Base-by-base conservation (phyloP, 2,329 filamentous ascomycete genomes). In the Aureobasidium sp. region DNA sequence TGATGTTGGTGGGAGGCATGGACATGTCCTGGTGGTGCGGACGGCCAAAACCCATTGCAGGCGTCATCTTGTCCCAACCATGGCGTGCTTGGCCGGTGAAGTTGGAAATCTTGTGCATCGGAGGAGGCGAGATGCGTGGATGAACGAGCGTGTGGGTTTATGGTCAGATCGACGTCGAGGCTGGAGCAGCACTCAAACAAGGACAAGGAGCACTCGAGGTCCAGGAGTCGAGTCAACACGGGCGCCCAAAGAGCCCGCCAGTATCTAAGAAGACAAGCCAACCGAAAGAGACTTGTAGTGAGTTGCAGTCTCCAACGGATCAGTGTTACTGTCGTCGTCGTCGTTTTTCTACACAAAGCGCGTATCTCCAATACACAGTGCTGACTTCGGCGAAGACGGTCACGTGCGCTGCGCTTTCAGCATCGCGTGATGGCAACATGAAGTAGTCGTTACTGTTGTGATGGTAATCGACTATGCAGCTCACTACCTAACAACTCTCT, bases 71-170 rank as follows among this genome's bases (percentile, higher is more conserved):
- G 74, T 86, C 84, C 83, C 83, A 86, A 73, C 84, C 84, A 82
- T 86, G 83, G 70, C 84, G 81, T 74, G 84, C 83, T 71, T 80
- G 78, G 74, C 83, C 83, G 69, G 83, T 86, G 73, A 86, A 85
- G 77, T 86, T 86, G 71, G 82, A 82, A 72, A 87, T 86, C 76
- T 86, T 86, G 77, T 86, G 84, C 84, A 86, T 87, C 72, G 69
- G 47, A 42, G 21, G 30, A 3, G 44, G 29, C 39, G 41, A 13
- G 27, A 29, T 11, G 44, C 9, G 44, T 16, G 16, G 27, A 16
- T 21, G 57, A 59, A 58, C 54, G 54, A 58, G 57, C 57, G 57
- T 59, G 54, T 59, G 44, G 54, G 57, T 41, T 27, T 50, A 13
- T 34, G 32, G 57, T 59, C 57, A 59, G 57, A 50, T 49, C 11